Percentiles rank a stretch among this genome's conserved stretches.
phyloP scores from a whole-genome alignment of 768 basidiomycete species.

The Suillus clintonianus region DNA sequence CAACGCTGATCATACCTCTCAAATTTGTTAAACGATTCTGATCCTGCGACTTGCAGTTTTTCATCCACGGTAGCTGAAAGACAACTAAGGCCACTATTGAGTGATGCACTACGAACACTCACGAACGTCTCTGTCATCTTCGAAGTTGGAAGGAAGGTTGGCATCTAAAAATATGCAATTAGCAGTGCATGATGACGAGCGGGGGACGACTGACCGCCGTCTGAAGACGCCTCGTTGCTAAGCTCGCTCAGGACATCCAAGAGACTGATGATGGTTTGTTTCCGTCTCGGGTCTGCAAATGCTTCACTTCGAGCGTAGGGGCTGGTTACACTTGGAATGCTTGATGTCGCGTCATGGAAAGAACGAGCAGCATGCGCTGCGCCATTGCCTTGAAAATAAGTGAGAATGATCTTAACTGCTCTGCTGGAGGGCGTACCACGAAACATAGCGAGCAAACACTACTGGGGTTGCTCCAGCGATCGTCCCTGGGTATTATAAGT shows the following conservation, averaged over 20 bases:
- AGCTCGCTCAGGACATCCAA: conserved; percentile 50
- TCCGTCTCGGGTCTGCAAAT: conserved; percentile 35
- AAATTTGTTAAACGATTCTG: conserved; percentile 49
- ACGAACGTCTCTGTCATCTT: conserved; percentile 49
- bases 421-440: conserved; percentile 29
- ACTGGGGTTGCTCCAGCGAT: neutral
- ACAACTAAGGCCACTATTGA: conserved; percentile 6
- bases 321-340: conserved; percentile 23
- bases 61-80: conserved; percentile 49
- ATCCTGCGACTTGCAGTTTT: conserved; percentile 50
- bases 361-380: conserved; percentile 20
- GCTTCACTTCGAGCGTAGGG: conserved; percentile 31
- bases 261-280: conserved; percentile 48
- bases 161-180: conserved; percentile 20
- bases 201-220: conserved; percentile 30
- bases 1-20: conserved; percentile 38
- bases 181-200: neutral
- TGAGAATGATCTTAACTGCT: conserved; percentile 21
- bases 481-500: neutral
- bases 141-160: conserved; percentile 35
- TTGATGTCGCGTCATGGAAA: conserved; percentile 29
- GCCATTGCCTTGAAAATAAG: neutral
- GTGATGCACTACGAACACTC: conserved; percentile 24
- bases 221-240: conserved; percentile 38
- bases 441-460: conserved; percentile 21